Evolutionary conservation across 2,329 filamentous ascomycete genomes (phyloP), one percentile per base, ranked within the genome.

Genomic region (Xylaria sp.): DNA sequence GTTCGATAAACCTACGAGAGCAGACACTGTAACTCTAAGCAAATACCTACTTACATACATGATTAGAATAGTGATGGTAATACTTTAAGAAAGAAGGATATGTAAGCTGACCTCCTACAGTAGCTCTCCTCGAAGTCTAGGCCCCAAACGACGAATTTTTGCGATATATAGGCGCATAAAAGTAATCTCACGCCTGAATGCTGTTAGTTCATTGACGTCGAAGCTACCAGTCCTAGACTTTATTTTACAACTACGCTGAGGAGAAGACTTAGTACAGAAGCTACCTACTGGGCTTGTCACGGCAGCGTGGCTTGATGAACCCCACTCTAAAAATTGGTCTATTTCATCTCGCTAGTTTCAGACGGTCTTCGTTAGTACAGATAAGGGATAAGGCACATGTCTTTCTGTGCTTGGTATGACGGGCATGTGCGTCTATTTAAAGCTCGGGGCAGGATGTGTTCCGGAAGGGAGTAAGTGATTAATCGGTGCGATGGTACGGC

Each of bases 241-340:
- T n/a, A 46, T n/a, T n/a, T 15, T 46, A 46, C 41, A n/a, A 46
- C 41, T 46, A 15, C 1, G 23, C 41, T 28, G 28, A 28, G 28
- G 28, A 46, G 41, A 15, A n/a, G 41, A 46, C 1, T 15, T 46
- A 46, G 15, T 46, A 46, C 41, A 46, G 6, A n/a, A 6, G 52
- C 20, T 55, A 41, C 25, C 20, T 55, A 41, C 25, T 44, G 28
- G 25, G 64, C 64, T 39, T 50, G 31, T 48, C 63, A 25, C 20
- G 20, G 46, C 41, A 37, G 28, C 39, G 31, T 60, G 63, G 50
- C 63, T 59, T 60, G 48, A 23, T 13, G 18, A 48, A 48, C 63
- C 51, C 56, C 56, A 54, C 56, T 48, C 20, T 5, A n/a, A 23
- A 55, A 65, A 54, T 48, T 37, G 28, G 10, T 55, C 48, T 46